Conservation (phyloP, 2,329 filamentous ascomycete species). For the Hypoxylon sp. region DNA sequence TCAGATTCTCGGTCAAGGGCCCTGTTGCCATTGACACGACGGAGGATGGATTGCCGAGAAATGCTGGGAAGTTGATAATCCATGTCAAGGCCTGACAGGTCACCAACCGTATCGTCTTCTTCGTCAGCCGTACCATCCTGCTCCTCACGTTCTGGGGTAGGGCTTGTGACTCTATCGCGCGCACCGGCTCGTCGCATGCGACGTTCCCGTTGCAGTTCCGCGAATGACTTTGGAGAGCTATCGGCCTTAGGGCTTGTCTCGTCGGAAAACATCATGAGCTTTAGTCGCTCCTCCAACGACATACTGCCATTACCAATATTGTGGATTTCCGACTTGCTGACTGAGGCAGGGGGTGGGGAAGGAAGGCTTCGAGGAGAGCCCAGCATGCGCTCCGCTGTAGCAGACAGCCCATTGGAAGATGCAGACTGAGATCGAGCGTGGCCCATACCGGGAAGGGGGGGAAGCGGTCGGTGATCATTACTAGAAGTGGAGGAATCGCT, state of each 20-base stretch:
- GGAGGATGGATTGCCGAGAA: slow-evolving; percentile 92
- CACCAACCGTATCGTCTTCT: slow-evolving; percentile 72
- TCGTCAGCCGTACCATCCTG: slow-evolving; percentile 59
- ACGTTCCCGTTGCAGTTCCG: slow-evolving; percentile 77
- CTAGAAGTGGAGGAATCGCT: slow-evolving; percentile 84
- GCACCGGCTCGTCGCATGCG: slow-evolving; percentile 75
- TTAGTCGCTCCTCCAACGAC: slow-evolving; percentile 87
- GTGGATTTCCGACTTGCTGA: slow-evolving; percentile 83
- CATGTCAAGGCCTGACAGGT: slow-evolving; percentile 69
- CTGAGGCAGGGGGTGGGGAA: slow-evolving; percentile 77
- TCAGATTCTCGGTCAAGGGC: slow-evolving; percentile 71
- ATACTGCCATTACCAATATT: slow-evolving; percentile 82
- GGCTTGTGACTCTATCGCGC: slow-evolving; percentile 62
- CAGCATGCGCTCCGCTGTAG: slow-evolving; percentile 80
- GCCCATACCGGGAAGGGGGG: slow-evolving; percentile 81
- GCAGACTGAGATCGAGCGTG: slow-evolving; percentile 63
- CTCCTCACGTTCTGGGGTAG: slow-evolving; percentile 61
- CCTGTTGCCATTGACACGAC: slow-evolving; percentile 81
- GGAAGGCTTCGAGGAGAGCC: slow-evolving; percentile 78
- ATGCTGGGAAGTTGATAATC: slow-evolving; percentile 83
- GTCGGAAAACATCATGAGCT: slow-evolving; percentile 89
- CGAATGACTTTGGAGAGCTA: slow-evolving; percentile 65
- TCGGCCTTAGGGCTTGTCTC: slow-evolving; percentile 60
- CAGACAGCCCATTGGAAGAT: slow-evolving; percentile 75
- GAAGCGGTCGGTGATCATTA: slow-evolving; percentile 85